Conservation (phyloP, 2,329 filamentous ascomycete genomes). For the Colletotrichum abscissum region DNA sequence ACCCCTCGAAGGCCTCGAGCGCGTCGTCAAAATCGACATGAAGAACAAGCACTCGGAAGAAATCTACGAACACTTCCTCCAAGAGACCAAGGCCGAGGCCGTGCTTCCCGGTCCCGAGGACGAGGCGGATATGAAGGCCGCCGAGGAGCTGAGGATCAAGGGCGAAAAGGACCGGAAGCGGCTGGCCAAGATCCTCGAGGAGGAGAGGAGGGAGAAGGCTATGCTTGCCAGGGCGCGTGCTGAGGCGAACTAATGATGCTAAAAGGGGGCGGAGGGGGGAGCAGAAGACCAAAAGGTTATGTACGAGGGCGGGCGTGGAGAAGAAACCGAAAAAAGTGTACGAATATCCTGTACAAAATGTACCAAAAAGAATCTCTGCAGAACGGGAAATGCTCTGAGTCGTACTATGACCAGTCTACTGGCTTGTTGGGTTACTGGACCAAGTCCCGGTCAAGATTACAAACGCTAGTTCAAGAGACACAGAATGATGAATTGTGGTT, state of each 20-base stretch:
- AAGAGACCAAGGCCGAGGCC: slow-evolving; percentile 68
- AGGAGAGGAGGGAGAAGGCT: slow-evolving; percentile 71
- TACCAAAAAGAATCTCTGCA: slow-evolving; percentile 33
- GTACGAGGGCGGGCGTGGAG: not conserved
- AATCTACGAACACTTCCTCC: slow-evolving; percentile 73
- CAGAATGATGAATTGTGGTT: not conserved
- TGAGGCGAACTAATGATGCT: slow-evolving; percentile 39
- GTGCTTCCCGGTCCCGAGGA: slow-evolving; percentile 71
- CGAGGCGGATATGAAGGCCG: slow-evolving; percentile 63
- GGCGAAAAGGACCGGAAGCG: slow-evolving; percentile 66
- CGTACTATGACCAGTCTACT: not conserved
- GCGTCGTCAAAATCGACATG: slow-evolving; percentile 70
- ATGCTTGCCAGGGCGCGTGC: slow-evolving; percentile 54
- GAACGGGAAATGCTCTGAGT: not conserved
- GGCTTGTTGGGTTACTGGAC: not conserved
- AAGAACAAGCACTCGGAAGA: slow-evolving; percentile 68
- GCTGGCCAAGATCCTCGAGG: slow-evolving; percentile 62
- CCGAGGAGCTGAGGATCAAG: slow-evolving; percentile 65
- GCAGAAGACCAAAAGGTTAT: not conserved
- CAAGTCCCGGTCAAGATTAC: not conserved
- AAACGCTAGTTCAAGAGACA: not conserved
- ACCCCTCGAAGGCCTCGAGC: slow-evolving; percentile 58
- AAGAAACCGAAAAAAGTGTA: slow-evolving; percentile 15
- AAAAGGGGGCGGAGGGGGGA: too few relatives aligned
- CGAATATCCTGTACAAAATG: slow-evolving; percentile 35